Evolutionary conservation across 768 basidiomycete species (phyloP).

Genomic region (Russula earlei): DNA sequence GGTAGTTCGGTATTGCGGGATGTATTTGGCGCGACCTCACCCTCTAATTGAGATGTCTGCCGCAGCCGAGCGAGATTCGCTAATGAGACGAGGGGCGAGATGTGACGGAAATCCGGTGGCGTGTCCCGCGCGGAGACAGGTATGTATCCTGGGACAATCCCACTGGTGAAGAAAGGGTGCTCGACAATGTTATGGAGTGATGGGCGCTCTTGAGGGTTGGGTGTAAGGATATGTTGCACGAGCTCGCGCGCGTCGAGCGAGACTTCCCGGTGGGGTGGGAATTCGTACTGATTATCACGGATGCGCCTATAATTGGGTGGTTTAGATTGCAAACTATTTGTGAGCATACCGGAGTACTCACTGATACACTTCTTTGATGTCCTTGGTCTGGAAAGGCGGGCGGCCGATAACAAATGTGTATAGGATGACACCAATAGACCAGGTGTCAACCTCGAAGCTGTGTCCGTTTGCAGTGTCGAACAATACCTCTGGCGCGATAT

Average conservation of each 20-base stretch:
- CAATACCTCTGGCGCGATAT: conserved; percentile 95
- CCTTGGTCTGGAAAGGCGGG: conserved; percentile 98
- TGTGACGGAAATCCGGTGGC: conserved; percentile 65
- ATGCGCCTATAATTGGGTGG: conserved; percentile 62
- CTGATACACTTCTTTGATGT: conserved; percentile 95
- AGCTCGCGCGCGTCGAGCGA: conserved; percentile 67
- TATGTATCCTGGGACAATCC: conserved; percentile 73
- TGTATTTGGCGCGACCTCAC: conserved; percentile 38
- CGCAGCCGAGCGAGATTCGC: conserved; percentile 64
- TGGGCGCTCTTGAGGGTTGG: conserved; percentile 74
- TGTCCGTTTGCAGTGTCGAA: conserved; percentile 95
- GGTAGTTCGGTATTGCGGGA: conserved; percentile 18
- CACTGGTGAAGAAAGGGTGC: conserved; percentile 75
- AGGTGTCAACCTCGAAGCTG: conserved; percentile 97
- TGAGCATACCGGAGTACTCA: conserved; percentile 28
- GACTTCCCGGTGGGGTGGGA: conserved; percentile 67
- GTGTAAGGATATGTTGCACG: conserved; percentile 77
- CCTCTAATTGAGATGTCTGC: conserved; percentile 52
- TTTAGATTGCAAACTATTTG: background rate
- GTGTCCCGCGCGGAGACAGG: conserved; percentile 69
- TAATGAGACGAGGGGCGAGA: conserved; percentile 50
- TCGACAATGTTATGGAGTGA: conserved; percentile 77
- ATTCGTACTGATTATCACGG: conserved; percentile 87
- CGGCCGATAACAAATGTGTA: conserved; percentile 91
- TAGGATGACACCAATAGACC: conserved; percentile 95